phyloP scores from a whole-genome alignment of 108 stramenopile species.

The Fragilaria crotonensis region DNA sequence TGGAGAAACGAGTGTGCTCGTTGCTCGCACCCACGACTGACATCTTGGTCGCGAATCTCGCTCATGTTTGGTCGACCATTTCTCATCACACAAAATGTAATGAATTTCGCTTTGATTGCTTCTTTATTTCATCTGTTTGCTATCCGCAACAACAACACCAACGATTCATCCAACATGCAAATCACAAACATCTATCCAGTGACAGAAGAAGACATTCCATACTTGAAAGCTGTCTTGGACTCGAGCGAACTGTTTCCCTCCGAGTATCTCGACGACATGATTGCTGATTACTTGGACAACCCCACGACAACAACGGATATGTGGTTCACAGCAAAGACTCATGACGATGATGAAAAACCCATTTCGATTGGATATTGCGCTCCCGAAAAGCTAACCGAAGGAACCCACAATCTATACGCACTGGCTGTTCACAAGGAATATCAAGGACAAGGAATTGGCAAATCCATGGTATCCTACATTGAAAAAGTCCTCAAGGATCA shows the following conservation, averaged over 20 bases:
- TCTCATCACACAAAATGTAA: too few relatives aligned
- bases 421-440: neutral
- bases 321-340: neutral
- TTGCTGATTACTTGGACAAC: neutral
- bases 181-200: too few relatives aligned
- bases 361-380: neutral
- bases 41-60: too few relatives aligned
- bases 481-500: neutral
- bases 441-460: neutral
- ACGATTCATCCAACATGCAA: too few relatives aligned
- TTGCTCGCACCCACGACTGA: too few relatives aligned
- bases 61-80: too few relatives aligned
- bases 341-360: neutral
- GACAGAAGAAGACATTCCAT: neutral
- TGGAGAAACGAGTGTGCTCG: too few relatives aligned
- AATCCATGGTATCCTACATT: neutral
- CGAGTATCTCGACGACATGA: conserved; percentile 3
- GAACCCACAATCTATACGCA: neutral
- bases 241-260: conserved; percentile 2
- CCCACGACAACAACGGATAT: too few relatives aligned
- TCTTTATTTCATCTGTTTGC: too few relatives aligned
- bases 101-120: too few relatives aligned
- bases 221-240: conserved; percentile 1
- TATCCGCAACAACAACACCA: too few relatives aligned
- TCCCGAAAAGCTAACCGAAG: conserved; percentile 5